Evolutionary conservation across 257 asterid species (phyloP).

Genomic region (Linaria vulgaris): DNA sequence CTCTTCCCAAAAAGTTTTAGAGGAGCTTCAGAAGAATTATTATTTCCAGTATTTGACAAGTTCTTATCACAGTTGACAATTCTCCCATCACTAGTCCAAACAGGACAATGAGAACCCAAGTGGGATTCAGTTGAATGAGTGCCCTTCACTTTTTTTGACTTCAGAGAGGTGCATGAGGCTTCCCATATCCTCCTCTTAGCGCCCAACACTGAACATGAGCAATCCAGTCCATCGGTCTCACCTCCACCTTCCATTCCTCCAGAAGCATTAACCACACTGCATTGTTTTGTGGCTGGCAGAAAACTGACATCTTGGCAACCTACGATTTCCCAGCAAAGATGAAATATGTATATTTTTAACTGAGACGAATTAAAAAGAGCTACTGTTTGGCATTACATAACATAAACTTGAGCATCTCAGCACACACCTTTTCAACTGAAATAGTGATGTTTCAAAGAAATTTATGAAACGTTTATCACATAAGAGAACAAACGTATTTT

Average conservation of each 20-base stretch:
- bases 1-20: constrained; percentile 26
- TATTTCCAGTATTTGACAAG: constrained; percentile 29
- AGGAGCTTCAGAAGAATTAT: constrained; percentile 28
- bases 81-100: constrained; percentile 36
- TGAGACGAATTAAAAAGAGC: not conserved
- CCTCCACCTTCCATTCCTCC: constrained; percentile 33
- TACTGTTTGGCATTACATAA: not conserved
- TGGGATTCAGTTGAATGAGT: constrained; percentile 45
- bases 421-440: too few relatives aligned
- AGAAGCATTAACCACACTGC: constrained; percentile 30
- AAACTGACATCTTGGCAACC: constrained; percentile 37
- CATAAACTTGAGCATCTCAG: too few relatives aligned
- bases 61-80: constrained; percentile 29
- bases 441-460: too few relatives aligned
- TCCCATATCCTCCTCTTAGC: constrained; percentile 76
- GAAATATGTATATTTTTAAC: too few relatives aligned
- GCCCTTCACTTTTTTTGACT: constrained; percentile 86
- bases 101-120: constrained; percentile 39
- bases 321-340: constrained; percentile 5
- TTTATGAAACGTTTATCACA: too few relatives aligned
- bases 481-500: too few relatives aligned
- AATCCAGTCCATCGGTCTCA: constrained; percentile 30
- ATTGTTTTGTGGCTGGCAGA: constrained; percentile 19
- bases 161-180: constrained; percentile 74
- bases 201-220: constrained; percentile 50